Base-by-base conservation (phyloP, 108 stramenopile genomes). In the Fistulifera pelliculosa region DNA sequence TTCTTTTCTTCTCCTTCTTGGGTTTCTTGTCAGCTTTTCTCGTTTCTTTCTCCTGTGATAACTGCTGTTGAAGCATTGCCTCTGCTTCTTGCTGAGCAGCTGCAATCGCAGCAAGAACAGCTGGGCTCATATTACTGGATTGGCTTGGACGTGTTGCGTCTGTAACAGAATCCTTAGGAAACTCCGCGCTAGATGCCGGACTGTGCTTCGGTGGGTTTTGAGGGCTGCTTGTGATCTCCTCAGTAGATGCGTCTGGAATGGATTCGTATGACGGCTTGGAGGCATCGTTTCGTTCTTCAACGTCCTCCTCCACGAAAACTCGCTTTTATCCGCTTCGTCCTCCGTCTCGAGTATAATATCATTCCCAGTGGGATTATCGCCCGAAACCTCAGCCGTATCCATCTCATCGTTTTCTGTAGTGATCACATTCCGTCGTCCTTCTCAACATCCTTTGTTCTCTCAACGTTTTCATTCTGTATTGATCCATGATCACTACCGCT, bases 41-140 rank as follows among this genome's bases (percentile, higher is more conserved):
- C 23, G 58, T 59, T 25, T 59, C 49, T 1, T 22, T 38, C 38
- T 71, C 53, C 23, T 60, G 40, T 19, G 16, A 6, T 6, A 25
- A 12, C 39, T 65, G 41, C 44, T 60, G 48, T 5, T 49, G 49
- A 56, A 80, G 27, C 79, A 80, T 80, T 10, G 54, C 45, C 54
- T 76, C 60, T 5, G 79, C 79, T 51, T 76, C 69, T 41, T 61
- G 19, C 51, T 70, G 62, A 10, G 79, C 79, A 5, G 63, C 69
- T 5, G 58, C 62, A 40, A 80, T 66, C 15, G 79, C 79, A 3
- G 79, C 79, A 26, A 67, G 25, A 21, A 64, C 75, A 11, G 70
- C 78, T 13, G 60, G 56, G 27, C 74, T 80, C 35, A 80, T 21
- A 23, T 35, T 3, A 35, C 31, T 35, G 31, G 31, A 35, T 35